Conservation (phyloP, 176 grass and related monocot species). For the Phoenix dactylifera region DNA sequence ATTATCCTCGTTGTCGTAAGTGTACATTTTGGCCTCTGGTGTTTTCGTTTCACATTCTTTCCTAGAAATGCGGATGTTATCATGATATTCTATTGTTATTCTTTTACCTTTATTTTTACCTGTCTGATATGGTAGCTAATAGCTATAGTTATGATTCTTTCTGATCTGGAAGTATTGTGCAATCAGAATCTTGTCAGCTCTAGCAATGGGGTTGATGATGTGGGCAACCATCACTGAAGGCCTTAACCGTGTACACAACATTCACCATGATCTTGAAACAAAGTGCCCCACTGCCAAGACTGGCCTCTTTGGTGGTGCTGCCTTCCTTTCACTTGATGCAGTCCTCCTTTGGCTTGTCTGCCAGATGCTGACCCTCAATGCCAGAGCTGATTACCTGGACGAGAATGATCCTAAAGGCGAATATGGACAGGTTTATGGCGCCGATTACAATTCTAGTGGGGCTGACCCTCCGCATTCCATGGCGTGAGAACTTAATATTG, state of each 20-base stretch:
- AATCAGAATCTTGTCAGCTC: constrained; percentile 53
- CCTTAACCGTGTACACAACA: constrained; percentile 31
- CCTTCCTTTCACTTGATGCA: constrained; percentile 58
- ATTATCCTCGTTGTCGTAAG: no score
- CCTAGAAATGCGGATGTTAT: no score
- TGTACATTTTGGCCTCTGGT: no score
- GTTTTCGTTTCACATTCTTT: no score
- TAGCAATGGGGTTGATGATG: constrained; percentile 47
- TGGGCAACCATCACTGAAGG: constrained; percentile 56
- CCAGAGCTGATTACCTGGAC: constrained; percentile 55
- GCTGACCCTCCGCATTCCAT: background rate
- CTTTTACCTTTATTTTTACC: no score
- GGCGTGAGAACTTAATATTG: no score
- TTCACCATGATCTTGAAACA: constrained; percentile 43
- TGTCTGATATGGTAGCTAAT: no score
- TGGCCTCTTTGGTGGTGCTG: constrained; percentile 69
- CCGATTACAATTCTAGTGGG: constrained; percentile 2
- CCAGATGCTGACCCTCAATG: constrained; percentile 64
- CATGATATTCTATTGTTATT: no score
- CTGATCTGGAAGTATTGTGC: constrained; percentile 5
- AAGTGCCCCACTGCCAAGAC: constrained; percentile 79
- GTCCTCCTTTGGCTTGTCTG: constrained; percentile 64
- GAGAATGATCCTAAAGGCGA: constrained; percentile 43
- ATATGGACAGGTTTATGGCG: constrained; percentile 55
- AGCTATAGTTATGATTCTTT: background rate